phyloP scores from a whole-genome alignment of 352 stramenopile genomes.

The Phytophthora multivora region DNA sequence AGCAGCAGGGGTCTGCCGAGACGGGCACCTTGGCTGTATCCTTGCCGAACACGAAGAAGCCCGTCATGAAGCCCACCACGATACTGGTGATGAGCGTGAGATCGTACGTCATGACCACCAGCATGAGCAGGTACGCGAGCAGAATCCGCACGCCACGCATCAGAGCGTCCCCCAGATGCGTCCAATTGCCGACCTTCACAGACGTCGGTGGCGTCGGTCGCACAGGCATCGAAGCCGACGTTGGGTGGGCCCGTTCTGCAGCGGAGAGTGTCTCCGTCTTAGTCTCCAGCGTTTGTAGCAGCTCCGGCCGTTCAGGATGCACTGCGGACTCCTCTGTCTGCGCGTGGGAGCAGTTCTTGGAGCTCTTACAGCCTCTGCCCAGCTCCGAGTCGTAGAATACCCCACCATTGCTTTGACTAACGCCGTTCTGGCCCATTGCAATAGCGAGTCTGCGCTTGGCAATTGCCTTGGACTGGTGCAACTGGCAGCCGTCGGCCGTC shows the following conservation, averaged over 20 bases:
- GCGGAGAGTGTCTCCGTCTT: constrained; percentile 26
- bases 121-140: constrained; percentile 83
- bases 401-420: not conserved
- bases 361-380: constrained; percentile 7
- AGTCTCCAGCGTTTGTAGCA: constrained; percentile 10
- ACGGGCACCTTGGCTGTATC: constrained; percentile 72
- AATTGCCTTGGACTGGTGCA: constrained; percentile 52
- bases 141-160: constrained; percentile 68
- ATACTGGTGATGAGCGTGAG: constrained; percentile 63
- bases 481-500: constrained; percentile 42
- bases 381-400: constrained; percentile 45
- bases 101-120: constrained; percentile 84
- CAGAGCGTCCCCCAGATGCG: constrained; percentile 63
- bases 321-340: constrained; percentile 22
- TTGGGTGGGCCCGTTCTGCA: constrained; percentile 5
- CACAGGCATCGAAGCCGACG: constrained; percentile 4
- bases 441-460: constrained; percentile 30
- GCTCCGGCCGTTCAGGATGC: constrained; percentile 22
- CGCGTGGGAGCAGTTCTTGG: constrained; percentile 6
- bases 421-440: not conserved
- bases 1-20: constrained; percentile 77
- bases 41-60: constrained; percentile 72
- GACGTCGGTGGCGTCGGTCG: not conserved
- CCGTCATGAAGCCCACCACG: constrained; percentile 64
- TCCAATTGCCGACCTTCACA: constrained; percentile 55